Percentiles rank a stretch among this genome's conserved stretches.
phyloP scores from a whole-genome alignment of 108 stramenopile genomes.

The Heterococcus sp. region DNA sequence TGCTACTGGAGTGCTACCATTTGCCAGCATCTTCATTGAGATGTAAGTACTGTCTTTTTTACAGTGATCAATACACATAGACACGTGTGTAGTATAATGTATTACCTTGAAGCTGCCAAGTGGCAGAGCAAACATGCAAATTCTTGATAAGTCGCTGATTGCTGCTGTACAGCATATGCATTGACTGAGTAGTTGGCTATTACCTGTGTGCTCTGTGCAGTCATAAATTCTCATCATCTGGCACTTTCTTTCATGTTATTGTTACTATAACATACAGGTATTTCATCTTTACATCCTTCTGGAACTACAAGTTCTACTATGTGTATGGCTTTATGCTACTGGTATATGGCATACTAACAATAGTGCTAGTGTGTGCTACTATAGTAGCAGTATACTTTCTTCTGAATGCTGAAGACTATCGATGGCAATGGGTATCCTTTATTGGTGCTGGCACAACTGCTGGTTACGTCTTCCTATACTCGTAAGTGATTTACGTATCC shows the following conservation, averaged over 20 bases:
- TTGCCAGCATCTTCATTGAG: slow-evolving; percentile 95
- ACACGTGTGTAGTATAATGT: too few relatives aligned
- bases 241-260: too few relatives aligned
- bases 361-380: slow-evolving; percentile 91
- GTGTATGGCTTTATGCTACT: slow-evolving; percentile 95
- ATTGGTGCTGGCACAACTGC: slow-evolving; percentile 81
- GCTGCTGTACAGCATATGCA: slow-evolving; percentile 78
- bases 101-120: too few relatives aligned
- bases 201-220: too few relatives aligned
- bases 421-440: slow-evolving; percentile 98
- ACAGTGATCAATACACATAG: too few relatives aligned
- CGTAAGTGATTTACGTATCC: slow-evolving; percentile 36
- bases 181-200: too few relatives aligned
- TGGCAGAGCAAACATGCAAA: too few relatives aligned
- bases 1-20: slow-evolving; percentile 88
- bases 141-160: slow-evolving; percentile 87
- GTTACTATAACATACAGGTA: too few relatives aligned
- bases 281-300: slow-evolving; percentile 57
- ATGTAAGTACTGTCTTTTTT: too few relatives aligned
- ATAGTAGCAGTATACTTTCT: slow-evolving; percentile 95
- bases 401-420: slow-evolving; percentile 93
- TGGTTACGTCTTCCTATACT: slow-evolving; percentile 90
- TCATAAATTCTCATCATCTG: background rate
- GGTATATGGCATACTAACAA: slow-evolving; percentile 84
- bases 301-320: slow-evolving; percentile 95